These are phyloP conservation scores for Monosporascus cannonballus DNA, from an alignment of 2,329 filamentous ascomycete genomes.

Conservation along the genomic window DNA sequence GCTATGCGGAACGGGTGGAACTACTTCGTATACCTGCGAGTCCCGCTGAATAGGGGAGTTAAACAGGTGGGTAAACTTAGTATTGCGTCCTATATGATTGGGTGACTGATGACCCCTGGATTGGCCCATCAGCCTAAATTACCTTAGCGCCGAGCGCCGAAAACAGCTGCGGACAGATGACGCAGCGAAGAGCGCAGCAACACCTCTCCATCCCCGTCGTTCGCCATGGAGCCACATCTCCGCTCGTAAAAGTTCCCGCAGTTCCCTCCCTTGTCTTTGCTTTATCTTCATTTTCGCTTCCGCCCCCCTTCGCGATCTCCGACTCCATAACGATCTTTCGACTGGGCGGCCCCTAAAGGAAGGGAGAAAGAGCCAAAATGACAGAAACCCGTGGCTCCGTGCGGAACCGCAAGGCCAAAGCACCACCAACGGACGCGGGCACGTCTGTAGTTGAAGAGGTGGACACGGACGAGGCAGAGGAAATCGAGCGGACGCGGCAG, in stretches of 20 bases:
- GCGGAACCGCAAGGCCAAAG: slow-evolving; percentile 38
- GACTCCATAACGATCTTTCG: no score
- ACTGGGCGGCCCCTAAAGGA: no score
- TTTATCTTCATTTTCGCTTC: background rate
- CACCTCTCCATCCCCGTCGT: background rate
- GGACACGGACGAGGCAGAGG: slow-evolving; percentile 8
- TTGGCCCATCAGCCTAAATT: background rate
- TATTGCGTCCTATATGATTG: background rate
- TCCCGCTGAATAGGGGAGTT: no score
- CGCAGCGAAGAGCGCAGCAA: background rate
- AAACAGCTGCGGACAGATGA: background rate
- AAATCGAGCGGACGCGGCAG: slow-evolving; percentile 8
- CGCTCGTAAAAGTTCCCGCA: background rate
- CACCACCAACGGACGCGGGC: slow-evolving; percentile 15
- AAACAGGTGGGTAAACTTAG: background rate
- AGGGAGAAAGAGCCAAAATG: slow-evolving; percentile 4
- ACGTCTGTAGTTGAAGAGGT: slow-evolving; percentile 12
- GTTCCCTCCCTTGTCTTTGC: background rate
- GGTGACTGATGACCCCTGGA: background rate
- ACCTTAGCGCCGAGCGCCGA: background rate
- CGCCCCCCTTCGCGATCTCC: background rate
- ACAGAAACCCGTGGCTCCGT: slow-evolving; percentile 23
- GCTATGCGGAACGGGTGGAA: no score
- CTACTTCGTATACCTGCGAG: no score
- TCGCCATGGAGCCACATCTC: background rate